Percentiles rank a stretch among this genome's conserved stretches.
These are phyloP conservation scores for California macrophylla DNA, from an alignment of 441 rosid species.

Conservation along the genomic window DNA sequence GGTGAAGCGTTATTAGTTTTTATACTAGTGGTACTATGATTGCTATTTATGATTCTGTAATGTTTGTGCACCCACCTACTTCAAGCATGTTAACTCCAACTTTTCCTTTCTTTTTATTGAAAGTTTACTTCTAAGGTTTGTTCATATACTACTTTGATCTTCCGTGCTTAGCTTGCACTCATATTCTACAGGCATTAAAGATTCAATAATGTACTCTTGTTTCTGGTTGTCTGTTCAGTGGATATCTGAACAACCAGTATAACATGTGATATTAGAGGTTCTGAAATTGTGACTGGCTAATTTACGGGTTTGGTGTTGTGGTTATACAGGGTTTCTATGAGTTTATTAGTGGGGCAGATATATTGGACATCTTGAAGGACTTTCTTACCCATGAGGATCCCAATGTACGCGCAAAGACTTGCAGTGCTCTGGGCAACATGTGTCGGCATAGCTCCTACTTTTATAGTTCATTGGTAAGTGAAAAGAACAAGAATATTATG, in stretches of 20 bases:
- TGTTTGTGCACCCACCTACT: not conserved
- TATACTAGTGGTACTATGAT: not conserved
- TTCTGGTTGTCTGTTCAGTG: not conserved
- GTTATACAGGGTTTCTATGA: slow-evolving; percentile 72
- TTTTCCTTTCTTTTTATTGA: not conserved
- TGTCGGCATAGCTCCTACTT: slow-evolving; percentile 88
- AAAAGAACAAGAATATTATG: slow-evolving; percentile 2
- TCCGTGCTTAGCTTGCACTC: not conserved
- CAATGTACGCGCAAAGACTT: slow-evolving; percentile 84
- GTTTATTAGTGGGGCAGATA: slow-evolving; percentile 63
- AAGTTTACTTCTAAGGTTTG: not conserved
- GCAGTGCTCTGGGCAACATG: slow-evolving; percentile 96
- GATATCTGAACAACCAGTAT: not conserved
- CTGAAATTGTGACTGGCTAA: slow-evolving; percentile 10
- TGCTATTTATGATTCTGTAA: not conserved
- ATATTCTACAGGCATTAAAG: not conserved
- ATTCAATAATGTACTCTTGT: not conserved
- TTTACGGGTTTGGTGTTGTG: slow-evolving; percentile 13
- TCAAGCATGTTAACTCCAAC: not conserved
- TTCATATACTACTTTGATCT: not conserved
- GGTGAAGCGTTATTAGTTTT: not conserved
- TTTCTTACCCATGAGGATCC: slow-evolving; percentile 74
- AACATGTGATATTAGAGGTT: not conserved
- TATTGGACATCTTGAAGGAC: slow-evolving; percentile 54
- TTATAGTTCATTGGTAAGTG: slow-evolving; percentile 64